These are phyloP conservation scores for Kurtzmaniella cleridarum DNA, from an alignment of 805 yeast species.

Conservation along the genomic window DNA sequence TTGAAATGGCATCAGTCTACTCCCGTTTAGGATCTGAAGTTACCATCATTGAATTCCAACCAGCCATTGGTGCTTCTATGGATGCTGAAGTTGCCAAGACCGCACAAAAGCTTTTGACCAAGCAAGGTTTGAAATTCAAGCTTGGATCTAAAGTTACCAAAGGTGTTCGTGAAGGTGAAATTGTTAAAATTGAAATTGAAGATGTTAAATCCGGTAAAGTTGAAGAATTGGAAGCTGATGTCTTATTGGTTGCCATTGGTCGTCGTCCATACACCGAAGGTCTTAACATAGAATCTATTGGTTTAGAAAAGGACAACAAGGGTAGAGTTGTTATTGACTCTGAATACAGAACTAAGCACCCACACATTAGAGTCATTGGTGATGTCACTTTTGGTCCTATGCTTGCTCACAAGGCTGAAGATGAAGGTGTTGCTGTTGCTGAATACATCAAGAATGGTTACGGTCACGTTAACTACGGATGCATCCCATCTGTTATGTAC, in stretches of 20 bases:
- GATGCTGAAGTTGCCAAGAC: constrained; percentile 91
- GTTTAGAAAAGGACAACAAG: constrained; percentile 83
- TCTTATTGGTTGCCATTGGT: constrained; percentile 94
- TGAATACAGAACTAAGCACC: constrained; percentile 85
- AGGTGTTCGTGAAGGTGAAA: constrained; percentile 85
- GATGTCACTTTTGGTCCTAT: constrained; percentile 98
- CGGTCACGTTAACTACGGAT: constrained; percentile 97
- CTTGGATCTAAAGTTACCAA: constrained; percentile 84
- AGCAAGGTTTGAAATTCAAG: constrained; percentile 94
- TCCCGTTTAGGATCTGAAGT: constrained; percentile 93
- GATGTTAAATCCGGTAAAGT: constrained; percentile 80
- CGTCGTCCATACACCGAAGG: constrained; percentile 96
- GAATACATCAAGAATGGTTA: constrained; percentile 90
- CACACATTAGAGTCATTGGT: constrained; percentile 95
- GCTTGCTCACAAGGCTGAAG: constrained; percentile 99
- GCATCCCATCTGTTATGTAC: constrained; percentile 98
- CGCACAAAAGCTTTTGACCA: constrained; percentile 82
- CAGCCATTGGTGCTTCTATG: constrained; percentile 96
- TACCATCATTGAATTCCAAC: constrained; percentile 86
- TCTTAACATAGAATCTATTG: constrained; percentile 80
- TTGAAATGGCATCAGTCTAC: constrained; percentile 99
- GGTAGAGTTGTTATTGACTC: constrained; percentile 94
- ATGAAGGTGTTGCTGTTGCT: constrained; percentile 98
- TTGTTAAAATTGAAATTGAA: constrained; percentile 83
- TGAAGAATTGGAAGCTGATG: constrained; percentile 81